phyloP scores from a whole-genome alignment of 2,329 filamentous ascomycete species.

The Calonectria honghensis region DNA sequence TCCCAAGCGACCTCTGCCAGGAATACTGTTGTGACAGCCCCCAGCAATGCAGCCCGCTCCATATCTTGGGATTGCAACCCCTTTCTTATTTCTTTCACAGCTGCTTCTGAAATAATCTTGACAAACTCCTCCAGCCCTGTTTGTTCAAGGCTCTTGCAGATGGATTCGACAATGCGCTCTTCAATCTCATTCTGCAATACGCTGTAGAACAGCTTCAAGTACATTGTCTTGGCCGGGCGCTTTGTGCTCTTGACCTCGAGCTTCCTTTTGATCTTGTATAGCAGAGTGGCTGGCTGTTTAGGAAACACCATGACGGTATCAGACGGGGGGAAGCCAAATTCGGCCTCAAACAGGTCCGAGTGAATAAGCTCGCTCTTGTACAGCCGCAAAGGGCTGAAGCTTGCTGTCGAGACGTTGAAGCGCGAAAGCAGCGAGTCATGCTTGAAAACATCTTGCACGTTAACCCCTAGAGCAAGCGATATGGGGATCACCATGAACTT shows the following conservation, averaged over 20 bases:
- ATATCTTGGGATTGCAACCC: constrained; percentile 70
- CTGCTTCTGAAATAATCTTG: constrained; percentile 66
- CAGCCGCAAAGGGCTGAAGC: constrained; percentile 83
- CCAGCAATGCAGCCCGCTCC: constrained; percentile 73
- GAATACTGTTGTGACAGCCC: constrained; percentile 69
- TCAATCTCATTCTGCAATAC: constrained; percentile 85
- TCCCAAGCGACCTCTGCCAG: constrained; percentile 69
- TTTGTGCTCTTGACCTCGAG: constrained; percentile 59
- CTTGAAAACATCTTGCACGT: constrained; percentile 97
- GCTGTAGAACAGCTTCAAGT: constrained; percentile 84
- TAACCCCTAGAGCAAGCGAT: constrained; percentile 90
- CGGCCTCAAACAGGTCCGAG: constrained; percentile 81
- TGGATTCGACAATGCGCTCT: constrained; percentile 65
- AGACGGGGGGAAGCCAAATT: constrained; percentile 73
- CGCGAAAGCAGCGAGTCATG: constrained; percentile 87
- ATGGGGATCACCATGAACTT: constrained; percentile 80
- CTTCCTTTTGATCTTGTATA: constrained; percentile 85
- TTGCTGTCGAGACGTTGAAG: constrained; percentile 92
- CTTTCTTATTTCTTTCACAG: constrained; percentile 66
- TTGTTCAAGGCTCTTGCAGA: constrained; percentile 63
- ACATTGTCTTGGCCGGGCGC: constrained; percentile 68
- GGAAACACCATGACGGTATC: constrained; percentile 81
- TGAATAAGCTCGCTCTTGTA: constrained; percentile 81
- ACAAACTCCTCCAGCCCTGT: constrained; percentile 67
- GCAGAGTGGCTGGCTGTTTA: constrained; percentile 85